These are phyloP conservation scores for Xylaria sp. DNA, from an alignment of 2,329 filamentous ascomycete genomes.

Conservation along the genomic window DNA sequence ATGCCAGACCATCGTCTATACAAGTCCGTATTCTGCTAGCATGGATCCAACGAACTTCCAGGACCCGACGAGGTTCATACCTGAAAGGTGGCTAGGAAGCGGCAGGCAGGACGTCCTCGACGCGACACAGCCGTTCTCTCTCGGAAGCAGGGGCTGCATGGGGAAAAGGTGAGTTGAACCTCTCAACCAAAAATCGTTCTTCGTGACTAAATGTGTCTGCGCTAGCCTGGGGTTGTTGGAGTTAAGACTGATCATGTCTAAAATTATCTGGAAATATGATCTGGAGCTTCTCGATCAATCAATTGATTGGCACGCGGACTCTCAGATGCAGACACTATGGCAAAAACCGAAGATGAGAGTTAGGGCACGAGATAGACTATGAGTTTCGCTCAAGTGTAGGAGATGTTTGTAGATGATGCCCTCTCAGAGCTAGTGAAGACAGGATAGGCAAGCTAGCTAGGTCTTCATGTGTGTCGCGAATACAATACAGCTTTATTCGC, in stretches of 20 bases:
- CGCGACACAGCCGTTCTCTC: conserved; percentile 25
- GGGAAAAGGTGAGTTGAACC: conserved; percentile 23
- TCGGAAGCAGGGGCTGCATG: conserved; percentile 24
- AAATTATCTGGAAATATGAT: conserved; percentile 33
- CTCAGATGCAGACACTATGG: conserved; percentile 35
- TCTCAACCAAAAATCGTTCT: not conserved
- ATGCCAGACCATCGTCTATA: conserved; percentile 26
- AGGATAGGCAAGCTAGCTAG: not conserved
- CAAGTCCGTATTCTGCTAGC: conserved; percentile 30
- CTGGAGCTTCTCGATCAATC: conserved; percentile 27
- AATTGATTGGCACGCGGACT: conserved; percentile 35
- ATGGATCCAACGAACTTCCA: conserved; percentile 27
- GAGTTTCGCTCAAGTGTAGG: not conserved
- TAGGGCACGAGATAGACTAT: conserved; percentile 8
- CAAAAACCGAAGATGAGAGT: conserved; percentile 31
- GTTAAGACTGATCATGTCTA: conserved; percentile 11
- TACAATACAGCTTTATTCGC: not conserved
- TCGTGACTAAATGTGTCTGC: not conserved
- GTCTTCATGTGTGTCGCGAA: not conserved
- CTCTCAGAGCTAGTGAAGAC: too few relatives aligned
- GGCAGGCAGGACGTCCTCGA: conserved; percentile 24
- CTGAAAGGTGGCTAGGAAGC: conserved; percentile 30
- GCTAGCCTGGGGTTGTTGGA: conserved; percentile 25
- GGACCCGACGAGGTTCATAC: conserved; percentile 19
- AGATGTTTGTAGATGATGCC: not conserved